phyloP scores from a whole-genome alignment of 495 filamentous ascomycete genomes.

The Rostrohypoxylon terebratum region DNA sequence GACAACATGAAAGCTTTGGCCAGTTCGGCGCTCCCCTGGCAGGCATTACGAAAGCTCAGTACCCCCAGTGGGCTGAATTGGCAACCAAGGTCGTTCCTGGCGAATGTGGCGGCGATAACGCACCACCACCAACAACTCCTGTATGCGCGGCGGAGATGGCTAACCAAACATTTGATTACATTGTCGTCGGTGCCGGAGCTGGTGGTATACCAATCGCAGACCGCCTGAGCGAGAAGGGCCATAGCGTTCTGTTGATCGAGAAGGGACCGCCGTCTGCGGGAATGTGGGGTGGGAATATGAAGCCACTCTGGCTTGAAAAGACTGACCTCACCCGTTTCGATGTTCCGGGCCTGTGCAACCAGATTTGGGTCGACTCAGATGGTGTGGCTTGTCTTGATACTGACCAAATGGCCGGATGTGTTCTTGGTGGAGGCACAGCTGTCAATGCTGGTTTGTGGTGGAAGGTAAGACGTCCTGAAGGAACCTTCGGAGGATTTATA shows the following conservation, averaged over 20 bases:
- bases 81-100: constrained; percentile 53
- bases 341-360: constrained; percentile 80
- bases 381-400: constrained; percentile 77
- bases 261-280: constrained; percentile 72
- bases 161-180: constrained; percentile 70
- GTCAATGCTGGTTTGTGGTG: constrained; percentile 75
- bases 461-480: constrained; percentile 54
- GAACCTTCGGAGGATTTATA: background rate
- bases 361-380: constrained; percentile 72
- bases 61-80: constrained; percentile 62
- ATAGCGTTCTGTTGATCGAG: constrained; percentile 86
- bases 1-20: constrained; percentile 58
- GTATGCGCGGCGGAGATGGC: constrained; percentile 56
- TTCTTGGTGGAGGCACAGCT: constrained; percentile 81
- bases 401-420: constrained; percentile 80
- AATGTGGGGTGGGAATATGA: constrained; percentile 67
- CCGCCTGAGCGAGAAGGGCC: constrained; percentile 76
- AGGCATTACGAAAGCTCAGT: constrained; percentile 58
- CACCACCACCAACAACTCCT: constrained; percentile 29
- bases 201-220: constrained; percentile 75
- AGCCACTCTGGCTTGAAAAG: constrained; percentile 73
- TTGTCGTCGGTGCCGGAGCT: constrained; percentile 74
- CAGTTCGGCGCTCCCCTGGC: constrained; percentile 58
- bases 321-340: constrained; percentile 80
- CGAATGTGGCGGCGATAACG: constrained; percentile 51